Conservation (phyloP, 768 basidiomycete species). For the Podaxis sp. region DNA sequence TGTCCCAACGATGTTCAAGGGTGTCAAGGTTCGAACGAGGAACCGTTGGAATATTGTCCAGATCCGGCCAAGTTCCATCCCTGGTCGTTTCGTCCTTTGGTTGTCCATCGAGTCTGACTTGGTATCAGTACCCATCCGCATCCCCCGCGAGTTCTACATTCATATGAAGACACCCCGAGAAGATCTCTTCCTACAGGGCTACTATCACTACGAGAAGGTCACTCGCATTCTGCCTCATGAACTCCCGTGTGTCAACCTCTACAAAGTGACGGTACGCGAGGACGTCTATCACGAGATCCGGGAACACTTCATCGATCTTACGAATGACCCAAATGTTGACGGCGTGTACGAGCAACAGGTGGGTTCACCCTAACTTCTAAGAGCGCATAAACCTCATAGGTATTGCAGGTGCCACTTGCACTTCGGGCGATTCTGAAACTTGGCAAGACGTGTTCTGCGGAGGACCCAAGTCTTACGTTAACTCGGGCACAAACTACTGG, state of each 20-base stretch:
- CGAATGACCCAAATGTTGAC: constrained; percentile 92
- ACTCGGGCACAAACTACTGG: constrained; percentile 81
- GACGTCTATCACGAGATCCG: constrained; percentile 81
- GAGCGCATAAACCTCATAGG: neutral
- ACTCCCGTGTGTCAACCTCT: constrained; percentile 74
- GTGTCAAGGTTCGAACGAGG: constrained; percentile 54
- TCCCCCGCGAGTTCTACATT: constrained; percentile 91
- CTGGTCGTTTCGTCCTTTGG: constrained; percentile 89
- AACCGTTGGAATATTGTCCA: constrained; percentile 93
- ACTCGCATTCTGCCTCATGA: constrained; percentile 79
- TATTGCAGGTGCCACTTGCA: constrained; percentile 65
- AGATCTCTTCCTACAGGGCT: constrained; percentile 65
- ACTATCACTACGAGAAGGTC: constrained; percentile 73
- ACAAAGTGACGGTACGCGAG: constrained; percentile 81
- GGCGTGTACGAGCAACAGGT: constrained; percentile 95
- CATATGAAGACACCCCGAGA: constrained; percentile 75
- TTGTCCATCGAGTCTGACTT: constrained; percentile 79
- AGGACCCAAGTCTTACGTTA: constrained; percentile 67
- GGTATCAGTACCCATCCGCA: constrained; percentile 76
- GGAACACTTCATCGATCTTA: constrained; percentile 89
- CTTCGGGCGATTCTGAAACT: constrained; percentile 80
- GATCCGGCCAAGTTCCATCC: constrained; percentile 71
- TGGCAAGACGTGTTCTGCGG: constrained; percentile 78
- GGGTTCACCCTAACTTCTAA: constrained; percentile 14
- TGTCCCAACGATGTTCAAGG: constrained; percentile 76